Base-by-base conservation (phyloP, 164 flowering plant genomes). In the Stephania cephalantha region DNA sequence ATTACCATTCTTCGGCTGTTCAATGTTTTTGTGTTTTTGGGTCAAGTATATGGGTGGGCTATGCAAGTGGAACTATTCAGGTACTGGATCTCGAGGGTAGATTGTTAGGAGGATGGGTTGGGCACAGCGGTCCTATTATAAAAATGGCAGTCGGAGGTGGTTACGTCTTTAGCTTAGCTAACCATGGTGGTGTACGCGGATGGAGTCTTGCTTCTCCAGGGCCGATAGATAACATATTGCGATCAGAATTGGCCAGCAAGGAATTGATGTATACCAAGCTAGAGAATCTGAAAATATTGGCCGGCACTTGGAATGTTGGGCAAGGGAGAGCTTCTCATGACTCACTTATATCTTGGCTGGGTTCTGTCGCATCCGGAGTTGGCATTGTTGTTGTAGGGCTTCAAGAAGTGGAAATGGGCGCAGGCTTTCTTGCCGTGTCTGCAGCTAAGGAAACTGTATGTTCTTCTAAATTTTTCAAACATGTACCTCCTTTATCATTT, bases 351-450 rank as follows among this genome's bases (percentile, higher is more conserved):
- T 74, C 90, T 7, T 96, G 99, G 99, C 72, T 96, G 67, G 95
- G 96, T 75, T 89, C 92, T 81, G 90, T 82, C 13, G 85, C 87
- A 42, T 85, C 93, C 67, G 92, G 90, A 77, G 91, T 87, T 82
- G 94, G 90, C 71, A 90, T 96, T 73, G 80, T 96, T 77, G 97
- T 87, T 72, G 90, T 89, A 75, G 99, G 99, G 30, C 84, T 93
- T 83, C 99, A 96, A 81, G 99, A 96, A 85, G 97, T 96, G 75
- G 99, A 94, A 80, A 96, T 94, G 99, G 99, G 99, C 50, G 99
- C 99, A 22, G 98, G 98, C 76, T 94, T 94, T 82, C 94, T 96
- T 66, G 99, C 99, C 11, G 86, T 94, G 91, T 93, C 99, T 69
- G 98, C 97, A 18, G 99, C 99, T 29, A 92, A 87, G 88, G 99